Conservation (phyloP, 768 basidiomycete genomes). For the Phylloporus sp. region DNA sequence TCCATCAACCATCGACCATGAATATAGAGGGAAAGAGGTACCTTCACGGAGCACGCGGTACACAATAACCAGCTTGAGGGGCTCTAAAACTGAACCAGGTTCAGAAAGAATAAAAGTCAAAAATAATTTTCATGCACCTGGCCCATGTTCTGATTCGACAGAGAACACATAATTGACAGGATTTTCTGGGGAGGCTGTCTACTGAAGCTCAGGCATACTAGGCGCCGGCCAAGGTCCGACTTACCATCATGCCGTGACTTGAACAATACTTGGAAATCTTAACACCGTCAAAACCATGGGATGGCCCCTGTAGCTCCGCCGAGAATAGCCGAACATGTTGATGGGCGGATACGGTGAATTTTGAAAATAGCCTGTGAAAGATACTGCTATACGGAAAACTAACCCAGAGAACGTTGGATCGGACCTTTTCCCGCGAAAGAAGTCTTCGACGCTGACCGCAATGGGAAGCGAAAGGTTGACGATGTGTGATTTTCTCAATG, state of each 20-base stretch:
- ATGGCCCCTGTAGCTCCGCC: slow-evolving; percentile 47
- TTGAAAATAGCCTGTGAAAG: slow-evolving; percentile 70
- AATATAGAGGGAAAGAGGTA: slow-evolving; percentile 28
- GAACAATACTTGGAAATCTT: slow-evolving; percentile 47
- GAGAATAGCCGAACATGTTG: slow-evolving; percentile 74
- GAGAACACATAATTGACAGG: slow-evolving; percentile 79
- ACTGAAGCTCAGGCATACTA: neutral
- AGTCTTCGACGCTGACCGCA: slow-evolving; percentile 93
- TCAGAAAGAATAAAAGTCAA: slow-evolving; percentile 8
- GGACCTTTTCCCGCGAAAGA: slow-evolving; percentile 82
- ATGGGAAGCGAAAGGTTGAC: slow-evolving; percentile 75
- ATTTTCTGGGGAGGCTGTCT: slow-evolving; percentile 75
- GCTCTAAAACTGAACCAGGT: slow-evolving; percentile 49
- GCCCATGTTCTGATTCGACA: slow-evolving; percentile 58
- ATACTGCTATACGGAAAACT: neutral
- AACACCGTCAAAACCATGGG: slow-evolving; percentile 42
- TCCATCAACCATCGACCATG: slow-evolving; percentile 3
- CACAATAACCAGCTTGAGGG: slow-evolving; percentile 56
- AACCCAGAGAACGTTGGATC: neutral
- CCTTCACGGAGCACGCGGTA: slow-evolving; percentile 85
- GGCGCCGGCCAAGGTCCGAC: slow-evolving; percentile 16
- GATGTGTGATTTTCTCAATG: slow-evolving; percentile 46
- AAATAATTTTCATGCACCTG: slow-evolving; percentile 38
- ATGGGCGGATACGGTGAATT: slow-evolving; percentile 82
- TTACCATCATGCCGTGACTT: slow-evolving; percentile 46